phyloP scores from a whole-genome alignment of 257 asterid species.

The Fraxinus americana region DNA sequence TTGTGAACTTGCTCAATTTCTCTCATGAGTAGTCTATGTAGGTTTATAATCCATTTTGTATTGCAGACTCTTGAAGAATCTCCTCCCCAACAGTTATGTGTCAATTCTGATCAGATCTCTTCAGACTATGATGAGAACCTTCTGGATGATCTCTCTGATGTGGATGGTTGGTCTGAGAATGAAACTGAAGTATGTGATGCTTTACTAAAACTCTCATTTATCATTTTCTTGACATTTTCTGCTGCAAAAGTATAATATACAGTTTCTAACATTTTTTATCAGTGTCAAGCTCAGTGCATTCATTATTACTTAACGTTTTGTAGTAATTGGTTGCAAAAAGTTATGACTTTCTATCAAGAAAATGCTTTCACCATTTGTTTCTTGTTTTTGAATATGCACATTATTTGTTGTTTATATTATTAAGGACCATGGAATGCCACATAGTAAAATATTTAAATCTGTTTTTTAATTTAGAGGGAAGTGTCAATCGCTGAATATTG shows the following conservation, averaged over 20 bases:
- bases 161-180: conserved; percentile 65
- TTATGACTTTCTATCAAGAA: conserved; percentile 3
- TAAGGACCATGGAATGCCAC: conserved; percentile 10
- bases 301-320: conserved; percentile 3
- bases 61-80: conserved; percentile 69
- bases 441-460: conserved; percentile 7
- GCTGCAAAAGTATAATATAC: conserved; percentile 11
- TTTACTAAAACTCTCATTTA: conserved; percentile 2
- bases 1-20: conserved; percentile 6
- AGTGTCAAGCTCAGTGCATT: conserved; percentile 12
- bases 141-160: conserved; percentile 50
- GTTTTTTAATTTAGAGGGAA: background rate
- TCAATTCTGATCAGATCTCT: conserved; percentile 53
- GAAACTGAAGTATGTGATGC: conserved; percentile 51
- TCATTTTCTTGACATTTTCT: conserved; percentile 13
- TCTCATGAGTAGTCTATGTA: background rate
- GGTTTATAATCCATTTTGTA: conserved; percentile 19
- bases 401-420: conserved; percentile 16
- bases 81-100: conserved; percentile 44
- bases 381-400: conserved; percentile 5
- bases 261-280: conserved; percentile 12
- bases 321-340: conserved; percentile 1
- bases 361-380: conserved; percentile 5
- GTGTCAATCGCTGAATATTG: background rate
- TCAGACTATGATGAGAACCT: conserved; percentile 57